Percentiles rank a stretch among this genome's conserved stretches.
phyloP scores from a whole-genome alignment of 2,329 filamentous ascomycete species.

The Aspergillus awamori region DNA sequence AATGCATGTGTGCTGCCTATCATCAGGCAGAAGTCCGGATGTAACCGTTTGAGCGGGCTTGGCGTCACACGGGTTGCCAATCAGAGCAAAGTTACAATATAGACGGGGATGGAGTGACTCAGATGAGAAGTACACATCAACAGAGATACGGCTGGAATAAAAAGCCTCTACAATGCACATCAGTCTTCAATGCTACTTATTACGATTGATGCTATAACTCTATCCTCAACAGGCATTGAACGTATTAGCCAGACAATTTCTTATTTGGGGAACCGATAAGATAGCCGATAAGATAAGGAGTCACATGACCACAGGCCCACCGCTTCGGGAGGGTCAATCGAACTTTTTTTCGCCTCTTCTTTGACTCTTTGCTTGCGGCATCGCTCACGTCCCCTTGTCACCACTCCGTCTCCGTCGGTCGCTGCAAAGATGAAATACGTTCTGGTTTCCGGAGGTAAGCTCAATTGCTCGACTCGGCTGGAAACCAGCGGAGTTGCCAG shows the following conservation, averaged over 20 bases:
- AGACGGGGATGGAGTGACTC: background rate
- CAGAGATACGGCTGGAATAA: too few species aligned
- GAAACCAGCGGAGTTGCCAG: background rate
- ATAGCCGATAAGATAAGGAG: background rate
- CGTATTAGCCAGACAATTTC: too few species aligned
- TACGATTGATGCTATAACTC: too few species aligned
- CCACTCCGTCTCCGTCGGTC: constrained; percentile 2
- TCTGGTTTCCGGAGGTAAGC: constrained; percentile 74
- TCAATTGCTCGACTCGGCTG: background rate
- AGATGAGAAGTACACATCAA: too few species aligned
- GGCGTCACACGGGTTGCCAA: background rate
- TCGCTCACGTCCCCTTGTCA: background rate
- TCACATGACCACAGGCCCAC: background rate
- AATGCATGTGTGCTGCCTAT: too few species aligned
- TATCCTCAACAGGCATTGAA: too few species aligned
- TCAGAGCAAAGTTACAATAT: background rate
- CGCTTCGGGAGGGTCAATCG: background rate
- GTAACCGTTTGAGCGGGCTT: background rate
- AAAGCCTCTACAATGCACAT: too few species aligned
- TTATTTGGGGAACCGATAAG: background rate
- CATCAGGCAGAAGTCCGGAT: too few species aligned
- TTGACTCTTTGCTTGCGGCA: background rate
- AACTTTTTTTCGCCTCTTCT: constrained; percentile 6
- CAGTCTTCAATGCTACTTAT: too few species aligned
- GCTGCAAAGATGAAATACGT: constrained; percentile 73